Conservation (phyloP, 805 yeast genomes). For the Kuraishia cidri region DNA sequence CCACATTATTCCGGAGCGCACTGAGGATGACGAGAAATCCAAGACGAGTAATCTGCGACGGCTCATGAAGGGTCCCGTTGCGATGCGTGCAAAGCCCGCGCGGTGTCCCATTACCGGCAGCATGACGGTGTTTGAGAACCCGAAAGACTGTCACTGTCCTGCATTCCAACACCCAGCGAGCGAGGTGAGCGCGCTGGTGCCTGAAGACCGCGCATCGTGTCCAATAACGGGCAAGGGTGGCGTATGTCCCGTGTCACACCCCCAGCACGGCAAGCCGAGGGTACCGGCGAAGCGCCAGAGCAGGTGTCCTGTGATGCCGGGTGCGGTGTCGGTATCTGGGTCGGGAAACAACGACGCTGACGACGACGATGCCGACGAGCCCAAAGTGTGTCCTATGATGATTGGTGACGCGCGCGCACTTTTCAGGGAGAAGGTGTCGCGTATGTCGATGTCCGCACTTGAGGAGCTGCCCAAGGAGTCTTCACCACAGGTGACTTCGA, state of each 20-base stretch:
- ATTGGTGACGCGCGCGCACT: conserved; percentile 30
- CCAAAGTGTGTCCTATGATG: conserved; percentile 35
- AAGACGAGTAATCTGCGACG: too few species aligned
- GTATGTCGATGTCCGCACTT: conserved; percentile 19
- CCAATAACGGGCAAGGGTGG: neutral
- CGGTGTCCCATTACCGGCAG: neutral
- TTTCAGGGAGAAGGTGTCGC: conserved; percentile 23
- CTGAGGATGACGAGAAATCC: neutral
- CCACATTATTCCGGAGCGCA: neutral
- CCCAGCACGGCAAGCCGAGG: neutral
- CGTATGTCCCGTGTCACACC: neutral
- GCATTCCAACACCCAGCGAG: too few species aligned
- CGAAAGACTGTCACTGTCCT: too few species aligned
- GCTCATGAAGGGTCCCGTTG: too few species aligned
- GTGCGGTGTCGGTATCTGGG: too few species aligned
- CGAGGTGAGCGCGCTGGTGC: neutral
- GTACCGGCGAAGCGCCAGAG: too few species aligned
- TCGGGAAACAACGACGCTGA: too few species aligned
- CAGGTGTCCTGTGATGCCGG: conserved; percentile 3
- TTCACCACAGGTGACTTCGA: conserved; percentile 14
- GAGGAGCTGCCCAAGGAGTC: conserved; percentile 13
- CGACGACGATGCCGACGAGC: conserved; percentile 12
- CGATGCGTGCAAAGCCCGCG: too few species aligned
- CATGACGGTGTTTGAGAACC: neutral
- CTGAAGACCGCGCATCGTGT: neutral